Evolutionary conservation across 805 yeast species (phyloP), one percentile per base, ranked within the genome.

Genomic region (Yarrowia porcina): DNA sequence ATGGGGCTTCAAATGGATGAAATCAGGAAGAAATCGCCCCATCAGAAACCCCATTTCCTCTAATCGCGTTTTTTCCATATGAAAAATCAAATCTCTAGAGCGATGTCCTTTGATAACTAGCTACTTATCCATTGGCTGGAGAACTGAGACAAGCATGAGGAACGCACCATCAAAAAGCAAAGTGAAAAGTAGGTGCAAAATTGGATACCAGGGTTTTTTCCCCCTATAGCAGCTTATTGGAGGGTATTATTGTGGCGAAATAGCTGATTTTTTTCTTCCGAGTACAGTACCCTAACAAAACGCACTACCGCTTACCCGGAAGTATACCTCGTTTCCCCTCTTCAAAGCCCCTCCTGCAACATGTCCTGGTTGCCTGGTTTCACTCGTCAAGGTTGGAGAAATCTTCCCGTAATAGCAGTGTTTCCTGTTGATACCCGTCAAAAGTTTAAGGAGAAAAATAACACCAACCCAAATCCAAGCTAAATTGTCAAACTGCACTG

Each of bases 111-210:
- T 28, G 56, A 49, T 49, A 49, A 49, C 56, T 32, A 32, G 39
- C 56, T 49, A 49, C 56, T 49, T 49, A 49, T 49, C 56, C 56
- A 49, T 49, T 49, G 56, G 56, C 56, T 49, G 39, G 20, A n/a
- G n/a, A 6, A 21, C 28, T 32, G 56, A 30, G 39, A 32, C 39
- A 32, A 21, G 56, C 56, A 49, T 49, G 13, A 32, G 20, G 10
- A 27, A 39, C 32, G 56, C 56, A 45, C 36, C 30, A 11, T 6
- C 10, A 44, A 30, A 45, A 45, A 45, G 52, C 25, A 45, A 30
- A 45, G 27, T 45, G 52, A 20, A 28, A 30, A 9, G 18, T 3
- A 23, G 12, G 12, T 28, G 52, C 21, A n/a, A 28, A 27, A 27
- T 18, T 13, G n/a, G n/a, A 3, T 10, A 7, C 10, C 15, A 18